Evolutionary conservation across 192 early-diverging fungal species (phyloP), one percentile per base, ranked within the genome.

Genomic region (Helicostylum pulchrum): DNA sequence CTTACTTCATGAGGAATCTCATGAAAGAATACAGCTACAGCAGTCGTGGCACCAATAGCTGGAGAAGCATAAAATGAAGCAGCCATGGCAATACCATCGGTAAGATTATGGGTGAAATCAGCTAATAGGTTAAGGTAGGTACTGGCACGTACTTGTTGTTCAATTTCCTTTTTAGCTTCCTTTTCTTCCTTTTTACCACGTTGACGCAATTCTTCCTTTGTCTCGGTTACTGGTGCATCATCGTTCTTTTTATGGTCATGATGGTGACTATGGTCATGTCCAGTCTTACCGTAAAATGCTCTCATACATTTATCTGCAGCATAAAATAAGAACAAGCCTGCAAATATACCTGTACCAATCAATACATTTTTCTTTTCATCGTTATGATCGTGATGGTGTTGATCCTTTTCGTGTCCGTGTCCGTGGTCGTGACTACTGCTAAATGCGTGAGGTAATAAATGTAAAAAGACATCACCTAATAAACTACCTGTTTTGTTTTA

Each of bases 1-100:
- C 91, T 90, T 6, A 93, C 85, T 76, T 92, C 88, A 66, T 93
- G 92, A 2, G 92, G 92, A 56, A 93, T 92, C 70, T 93, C 92
- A 68, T 93, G 92, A 77, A 93, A 90, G 31, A 91, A 90, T 11
- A 93, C 89, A 0, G 92, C 92, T 0, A 93, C 85, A 32, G 88
- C 86, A 4, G 92, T 93, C 0, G 90, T 90, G 2, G 90, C 82
- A 17, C 92, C 92, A 23, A 90, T 82, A 0, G 87, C 85, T 15
- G 90, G 91, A 20, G 88, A 90, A 44, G 88, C 78, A 61, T 90
- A 89, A 68, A 93, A 92, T 30, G 92, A 91, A 1, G 90, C 88
- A 0, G 90, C 84, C 85, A 94, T 87, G 2, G 91, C 87, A 39
- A 94, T 75, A 3, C 92, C 92, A 57, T 94, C 92, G 4, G 92